Evolutionary conservation across 768 basidiomycete species (phyloP).

Genomic region (Psilocybe cubensis): DNA sequence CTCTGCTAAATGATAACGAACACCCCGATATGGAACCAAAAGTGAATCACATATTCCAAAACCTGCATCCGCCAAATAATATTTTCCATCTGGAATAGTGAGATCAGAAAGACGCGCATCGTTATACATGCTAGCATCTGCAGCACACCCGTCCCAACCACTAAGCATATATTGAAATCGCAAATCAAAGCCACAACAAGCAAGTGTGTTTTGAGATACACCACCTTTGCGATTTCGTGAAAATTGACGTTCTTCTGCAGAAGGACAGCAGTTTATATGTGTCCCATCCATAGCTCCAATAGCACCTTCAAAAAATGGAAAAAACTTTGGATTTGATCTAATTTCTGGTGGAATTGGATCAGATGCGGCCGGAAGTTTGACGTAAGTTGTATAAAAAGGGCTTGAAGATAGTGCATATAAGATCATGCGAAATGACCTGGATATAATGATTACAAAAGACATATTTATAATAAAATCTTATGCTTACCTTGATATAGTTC

Average conservation of each 20-base stretch:
- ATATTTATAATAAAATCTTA: too few species aligned
- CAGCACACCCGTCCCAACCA: slow-evolving; percentile 39
- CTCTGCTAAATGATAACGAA: slow-evolving; percentile 40
- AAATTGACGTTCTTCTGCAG: slow-evolving; percentile 17
- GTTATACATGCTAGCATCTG: slow-evolving; percentile 31
- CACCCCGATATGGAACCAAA: slow-evolving; percentile 38
- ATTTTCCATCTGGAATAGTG: slow-evolving; percentile 29
- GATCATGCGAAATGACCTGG: too few species aligned
- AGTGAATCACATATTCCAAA: slow-evolving; percentile 32
- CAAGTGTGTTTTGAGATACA: slow-evolving; percentile 36
- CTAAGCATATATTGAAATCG: slow-evolving; percentile 33
- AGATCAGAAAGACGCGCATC: slow-evolving; percentile 26
- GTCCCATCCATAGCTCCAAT: slow-evolving; percentile 33
- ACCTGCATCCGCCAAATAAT: slow-evolving; percentile 41
- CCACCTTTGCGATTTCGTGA: slow-evolving; percentile 21
- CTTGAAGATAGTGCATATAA: too few species aligned
- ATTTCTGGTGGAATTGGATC: slow-evolving; percentile 13
- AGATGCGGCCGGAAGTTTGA: neutral
- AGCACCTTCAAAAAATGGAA: slow-evolving; percentile 29
- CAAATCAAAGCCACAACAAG: slow-evolving; percentile 29
- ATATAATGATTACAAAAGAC: too few species aligned
- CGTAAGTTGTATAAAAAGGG: neutral
- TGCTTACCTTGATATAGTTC: too few species aligned
- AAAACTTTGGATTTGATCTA: slow-evolving; percentile 21
- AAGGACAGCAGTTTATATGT: slow-evolving; percentile 26